Conservation (phyloP, 2,329 filamentous ascomycete species). For the Ramularia endophylla region DNA sequence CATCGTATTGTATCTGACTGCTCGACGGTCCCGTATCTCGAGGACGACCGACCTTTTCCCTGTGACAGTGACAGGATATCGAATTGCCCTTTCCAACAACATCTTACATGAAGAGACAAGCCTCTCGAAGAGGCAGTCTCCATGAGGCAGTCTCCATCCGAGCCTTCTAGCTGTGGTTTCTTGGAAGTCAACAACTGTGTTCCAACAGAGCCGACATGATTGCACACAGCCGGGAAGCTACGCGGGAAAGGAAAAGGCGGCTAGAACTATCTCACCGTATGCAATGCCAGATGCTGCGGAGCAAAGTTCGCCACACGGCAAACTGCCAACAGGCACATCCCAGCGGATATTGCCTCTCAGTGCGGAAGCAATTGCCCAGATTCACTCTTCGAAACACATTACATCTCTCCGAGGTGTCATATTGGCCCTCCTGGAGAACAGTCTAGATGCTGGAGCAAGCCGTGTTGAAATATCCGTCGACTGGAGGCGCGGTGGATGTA, state of each 20-base stretch:
- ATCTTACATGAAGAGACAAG: no score
- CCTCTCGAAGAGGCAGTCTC: not conserved
- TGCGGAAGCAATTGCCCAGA: conserved; percentile 47
- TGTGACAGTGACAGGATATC: no score
- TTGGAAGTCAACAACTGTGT: not conserved
- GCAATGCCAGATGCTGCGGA: conserved; percentile 14
- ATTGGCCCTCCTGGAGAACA: conserved; percentile 70
- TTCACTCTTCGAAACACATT: conserved; percentile 79
- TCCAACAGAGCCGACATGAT: conserved; percentile 12
- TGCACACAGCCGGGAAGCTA: conserved; percentile 1
- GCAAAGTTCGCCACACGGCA: not conserved
- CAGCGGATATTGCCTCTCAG: conserved; percentile 24
- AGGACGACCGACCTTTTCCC: no score
- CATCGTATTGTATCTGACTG: no score
- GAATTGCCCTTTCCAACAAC: no score
- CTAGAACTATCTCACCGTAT: no score
- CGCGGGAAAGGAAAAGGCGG: conserved; percentile 12
- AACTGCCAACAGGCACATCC: not conserved
- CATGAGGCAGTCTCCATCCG: conserved; percentile 1
- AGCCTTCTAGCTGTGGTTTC: conserved; percentile 9
- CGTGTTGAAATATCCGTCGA: conserved; percentile 67
- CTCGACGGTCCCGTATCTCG: no score
- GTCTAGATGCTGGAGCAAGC: conserved; percentile 70
- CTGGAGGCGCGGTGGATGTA: conserved; percentile 67
- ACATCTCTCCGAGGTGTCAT: conserved; percentile 67